phyloP scores from a whole-genome alignment of 2,329 filamentous ascomycete genomes.

The Aspergillus sclerotialis region DNA sequence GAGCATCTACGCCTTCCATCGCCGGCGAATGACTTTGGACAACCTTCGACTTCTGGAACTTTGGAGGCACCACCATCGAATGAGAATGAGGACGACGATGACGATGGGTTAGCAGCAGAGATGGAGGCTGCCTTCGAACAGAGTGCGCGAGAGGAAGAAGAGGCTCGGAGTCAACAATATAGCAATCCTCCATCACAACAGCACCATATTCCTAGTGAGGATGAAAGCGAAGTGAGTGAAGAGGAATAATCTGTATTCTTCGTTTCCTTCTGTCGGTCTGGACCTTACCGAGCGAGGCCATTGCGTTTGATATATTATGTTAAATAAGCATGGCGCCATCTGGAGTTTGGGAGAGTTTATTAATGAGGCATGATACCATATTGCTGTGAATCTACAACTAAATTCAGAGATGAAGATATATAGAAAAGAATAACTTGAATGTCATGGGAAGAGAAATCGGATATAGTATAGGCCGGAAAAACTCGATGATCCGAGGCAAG shows the following conservation, averaged over 20 bases:
- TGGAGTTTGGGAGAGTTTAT: slow-evolving; percentile 7
- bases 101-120: slow-evolving; percentile 51
- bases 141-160: slow-evolving; percentile 33
- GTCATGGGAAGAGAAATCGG: background rate
- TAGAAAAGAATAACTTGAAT: too few species aligned
- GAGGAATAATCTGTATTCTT: slow-evolving; percentile 47
- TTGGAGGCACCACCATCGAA: slow-evolving; percentile 14
- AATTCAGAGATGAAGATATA: too few species aligned
- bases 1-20: slow-evolving; percentile 32
- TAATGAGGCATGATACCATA: slow-evolving; percentile 11
- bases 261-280: background rate
- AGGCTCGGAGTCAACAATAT: slow-evolving; percentile 32
- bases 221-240: slow-evolving; percentile 60
- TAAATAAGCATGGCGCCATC: slow-evolving; percentile 10
- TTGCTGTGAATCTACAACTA: too few species aligned
- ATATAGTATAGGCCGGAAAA: slow-evolving; percentile 9
- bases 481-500: slow-evolving; percentile 8
- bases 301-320: slow-evolving; percentile 3
- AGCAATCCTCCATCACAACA: slow-evolving; percentile 21
- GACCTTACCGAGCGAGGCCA: background rate
- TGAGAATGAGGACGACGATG: slow-evolving; percentile 32
- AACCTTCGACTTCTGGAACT: slow-evolving; percentile 7
- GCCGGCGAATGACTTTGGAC: slow-evolving; percentile 21
- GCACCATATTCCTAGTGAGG: slow-evolving; percentile 37
- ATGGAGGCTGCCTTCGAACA: slow-evolving; percentile 49